Conservation (phyloP, 2,329 filamentous ascomycete species). For the Trichoderma harzianum region DNA sequence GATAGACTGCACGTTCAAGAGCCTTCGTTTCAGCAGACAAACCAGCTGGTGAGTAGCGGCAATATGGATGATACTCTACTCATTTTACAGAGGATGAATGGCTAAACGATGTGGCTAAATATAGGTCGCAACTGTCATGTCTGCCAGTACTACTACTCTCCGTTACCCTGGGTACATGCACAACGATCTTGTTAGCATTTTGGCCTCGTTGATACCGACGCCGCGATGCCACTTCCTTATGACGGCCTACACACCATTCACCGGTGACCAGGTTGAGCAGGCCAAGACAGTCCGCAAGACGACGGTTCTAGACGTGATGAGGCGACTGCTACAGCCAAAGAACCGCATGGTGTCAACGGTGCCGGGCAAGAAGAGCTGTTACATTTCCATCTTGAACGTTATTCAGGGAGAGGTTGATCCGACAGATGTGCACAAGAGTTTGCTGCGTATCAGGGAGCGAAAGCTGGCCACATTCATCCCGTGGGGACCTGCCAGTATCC, state of each 20-base stretch:
- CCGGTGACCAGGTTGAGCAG: constrained; percentile 91
- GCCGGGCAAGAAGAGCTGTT: constrained; percentile 95
- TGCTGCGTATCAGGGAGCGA: constrained; percentile 91
- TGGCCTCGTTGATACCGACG: constrained; percentile 92
- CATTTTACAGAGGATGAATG: no score
- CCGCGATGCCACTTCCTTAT: constrained; percentile 97
- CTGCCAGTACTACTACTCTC: constrained; percentile 91
- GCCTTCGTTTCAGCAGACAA: constrained; percentile 95
- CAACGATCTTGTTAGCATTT: constrained; percentile 95
- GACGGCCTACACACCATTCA: constrained; percentile 98
- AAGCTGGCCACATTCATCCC: constrained; percentile 95
- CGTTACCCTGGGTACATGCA: constrained; percentile 99
- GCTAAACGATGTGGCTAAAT: not conserved
- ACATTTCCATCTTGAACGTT: constrained; percentile 98
- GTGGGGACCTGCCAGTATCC: constrained; percentile 96
- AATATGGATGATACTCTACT: not conserved
- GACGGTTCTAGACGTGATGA: constrained; percentile 96
- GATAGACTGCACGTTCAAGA: constrained; percentile 93
- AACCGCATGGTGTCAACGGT: constrained; percentile 98
- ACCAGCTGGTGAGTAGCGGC: constrained; percentile 67
- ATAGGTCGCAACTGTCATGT: constrained; percentile 93
- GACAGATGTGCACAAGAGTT: constrained; percentile 96
- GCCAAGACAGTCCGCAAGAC: constrained; percentile 98
- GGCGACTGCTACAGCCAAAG: constrained; percentile 90
- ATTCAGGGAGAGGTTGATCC: constrained; percentile 98